Evolutionary conservation across 2,329 filamentous ascomycete species (phyloP).

Genomic region (Volutella citrinella): DNA sequence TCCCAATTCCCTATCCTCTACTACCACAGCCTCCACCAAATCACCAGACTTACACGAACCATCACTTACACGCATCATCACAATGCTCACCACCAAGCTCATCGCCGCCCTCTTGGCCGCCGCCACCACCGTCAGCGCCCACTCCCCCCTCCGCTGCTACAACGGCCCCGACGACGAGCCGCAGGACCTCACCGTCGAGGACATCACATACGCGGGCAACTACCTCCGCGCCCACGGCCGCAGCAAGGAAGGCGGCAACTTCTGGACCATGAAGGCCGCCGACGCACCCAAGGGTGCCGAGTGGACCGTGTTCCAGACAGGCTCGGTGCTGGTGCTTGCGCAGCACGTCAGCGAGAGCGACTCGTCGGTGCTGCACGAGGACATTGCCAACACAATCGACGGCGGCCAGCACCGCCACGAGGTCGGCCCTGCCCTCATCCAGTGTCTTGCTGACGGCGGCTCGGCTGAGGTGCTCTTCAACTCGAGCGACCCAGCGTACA

Average conservation of each 20-base stretch:
- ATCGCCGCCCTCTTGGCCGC: conserved; percentile 1
- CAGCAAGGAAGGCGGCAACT: conserved; percentile 3
- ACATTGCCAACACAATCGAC: conserved; percentile 27
- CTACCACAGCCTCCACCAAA: too few relatives aligned
- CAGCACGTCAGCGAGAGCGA: conserved; percentile 22
- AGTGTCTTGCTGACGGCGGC: conserved; percentile 25
- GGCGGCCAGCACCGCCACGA: conserved; percentile 11
- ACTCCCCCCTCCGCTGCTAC: conserved; percentile 15
- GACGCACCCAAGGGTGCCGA: conserved; percentile 19
- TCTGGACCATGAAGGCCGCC: conserved; percentile 16
- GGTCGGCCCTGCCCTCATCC: conserved; percentile 6
- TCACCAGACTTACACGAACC: too few relatives aligned
- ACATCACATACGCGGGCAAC: conserved; percentile 16
- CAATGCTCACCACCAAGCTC: conserved; percentile 1
- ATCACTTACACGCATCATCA: too few relatives aligned
- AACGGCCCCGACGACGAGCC: conserved; percentile 12
- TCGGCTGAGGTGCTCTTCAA: conserved; percentile 15
- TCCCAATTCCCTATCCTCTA: too few relatives aligned
- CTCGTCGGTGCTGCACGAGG: conserved; percentile 21
- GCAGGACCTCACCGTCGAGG: conserved; percentile 15
- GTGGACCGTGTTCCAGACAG: conserved; percentile 17
- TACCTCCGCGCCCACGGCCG: conserved; percentile 10
- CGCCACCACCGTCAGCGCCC: conserved; percentile 1
- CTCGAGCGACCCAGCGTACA: conserved; percentile 12
- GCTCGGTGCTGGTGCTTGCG: conserved; percentile 18